Conservation (phyloP, 2,329 filamentous ascomycete genomes). For the Xylaria sp. region DNA sequence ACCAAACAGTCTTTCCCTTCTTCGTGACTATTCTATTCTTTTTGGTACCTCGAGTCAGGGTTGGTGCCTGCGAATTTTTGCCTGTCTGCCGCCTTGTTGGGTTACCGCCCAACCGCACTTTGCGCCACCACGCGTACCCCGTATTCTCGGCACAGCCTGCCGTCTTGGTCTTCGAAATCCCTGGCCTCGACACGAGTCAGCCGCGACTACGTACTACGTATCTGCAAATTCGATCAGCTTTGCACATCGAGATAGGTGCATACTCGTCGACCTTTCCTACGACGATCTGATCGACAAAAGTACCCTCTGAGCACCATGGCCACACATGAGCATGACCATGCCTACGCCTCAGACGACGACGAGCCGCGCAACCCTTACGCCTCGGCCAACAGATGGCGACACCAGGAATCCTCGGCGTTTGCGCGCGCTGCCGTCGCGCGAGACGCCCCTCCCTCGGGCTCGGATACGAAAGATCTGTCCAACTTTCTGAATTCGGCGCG, state of each 20-base stretch:
- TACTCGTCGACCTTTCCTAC: neutral
- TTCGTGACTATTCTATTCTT: neutral
- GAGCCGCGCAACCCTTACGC: constrained; percentile 54
- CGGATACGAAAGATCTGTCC: constrained; percentile 54
- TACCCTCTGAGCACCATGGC: constrained; percentile 27
- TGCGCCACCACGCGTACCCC: too few species aligned
- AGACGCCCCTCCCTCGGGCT: constrained; percentile 43
- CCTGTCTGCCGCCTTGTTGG: neutral
- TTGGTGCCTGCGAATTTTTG: neutral
- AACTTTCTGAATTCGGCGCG: constrained; percentile 59
- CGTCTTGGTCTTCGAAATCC: neutral
- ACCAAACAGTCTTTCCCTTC: neutral
- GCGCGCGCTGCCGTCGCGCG: constrained; percentile 50
- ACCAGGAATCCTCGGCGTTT: constrained; percentile 64
- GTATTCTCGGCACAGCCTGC: neutral
- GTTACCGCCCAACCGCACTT: neutral
- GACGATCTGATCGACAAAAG: neutral
- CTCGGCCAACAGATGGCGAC: constrained; percentile 62
- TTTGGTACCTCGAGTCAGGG: neutral
- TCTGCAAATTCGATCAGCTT: neutral
- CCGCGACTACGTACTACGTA: neutral
- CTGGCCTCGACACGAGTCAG: neutral
- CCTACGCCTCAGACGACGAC: constrained; percentile 36
- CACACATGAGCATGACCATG: constrained; percentile 26
- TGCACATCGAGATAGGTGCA: neutral